These are phyloP conservation scores for Erythrobasidium hasegawianum DNA, from an alignment of 1,284 basidiomycete genomes.

Conservation along the genomic window DNA sequence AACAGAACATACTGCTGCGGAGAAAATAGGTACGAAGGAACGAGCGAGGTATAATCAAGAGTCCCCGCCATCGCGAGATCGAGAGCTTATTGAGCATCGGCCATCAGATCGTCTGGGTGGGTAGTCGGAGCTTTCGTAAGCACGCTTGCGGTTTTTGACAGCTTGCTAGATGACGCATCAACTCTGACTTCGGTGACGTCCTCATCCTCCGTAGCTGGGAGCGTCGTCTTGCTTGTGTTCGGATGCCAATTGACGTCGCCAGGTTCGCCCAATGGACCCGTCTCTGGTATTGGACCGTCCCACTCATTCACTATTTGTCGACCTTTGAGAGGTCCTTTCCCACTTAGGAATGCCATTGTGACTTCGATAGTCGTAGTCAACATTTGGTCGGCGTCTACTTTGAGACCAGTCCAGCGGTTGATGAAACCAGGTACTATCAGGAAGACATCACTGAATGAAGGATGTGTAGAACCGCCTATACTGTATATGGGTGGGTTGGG, in stretches of 20 bases:
- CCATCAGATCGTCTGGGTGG: no score
- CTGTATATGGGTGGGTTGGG: constrained; percentile 20
- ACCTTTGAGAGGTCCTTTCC: constrained; percentile 7
- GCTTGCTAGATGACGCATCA: neutral
- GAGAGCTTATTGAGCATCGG: no score
- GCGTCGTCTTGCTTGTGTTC: constrained; percentile 8
- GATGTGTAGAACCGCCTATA: constrained; percentile 35
- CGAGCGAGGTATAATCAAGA: no score
- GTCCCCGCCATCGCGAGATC: no score
- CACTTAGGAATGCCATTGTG: constrained; percentile 17
- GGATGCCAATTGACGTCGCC: constrained; percentile 31
- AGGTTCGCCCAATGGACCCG: constrained; percentile 18
- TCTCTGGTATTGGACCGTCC: constrained; percentile 11
- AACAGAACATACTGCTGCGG: no score
- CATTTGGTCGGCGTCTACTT: constrained; percentile 21
- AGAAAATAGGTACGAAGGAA: no score
- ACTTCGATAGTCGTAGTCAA: constrained; percentile 24
- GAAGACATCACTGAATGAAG: constrained; percentile 25
- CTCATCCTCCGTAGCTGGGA: neutral
- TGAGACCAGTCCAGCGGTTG: constrained; percentile 23
- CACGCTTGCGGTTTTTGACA: neutral
- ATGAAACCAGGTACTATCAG: constrained; percentile 28
- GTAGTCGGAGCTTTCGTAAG: neutral
- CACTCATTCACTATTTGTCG: constrained; percentile 21
- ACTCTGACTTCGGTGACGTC: neutral